Percentiles rank a stretch among this genome's conserved stretches.
phyloP scores from a whole-genome alignment of 2,329 filamentous ascomycete genomes.

The Neofusicoccum kwambonambiense region DNA sequence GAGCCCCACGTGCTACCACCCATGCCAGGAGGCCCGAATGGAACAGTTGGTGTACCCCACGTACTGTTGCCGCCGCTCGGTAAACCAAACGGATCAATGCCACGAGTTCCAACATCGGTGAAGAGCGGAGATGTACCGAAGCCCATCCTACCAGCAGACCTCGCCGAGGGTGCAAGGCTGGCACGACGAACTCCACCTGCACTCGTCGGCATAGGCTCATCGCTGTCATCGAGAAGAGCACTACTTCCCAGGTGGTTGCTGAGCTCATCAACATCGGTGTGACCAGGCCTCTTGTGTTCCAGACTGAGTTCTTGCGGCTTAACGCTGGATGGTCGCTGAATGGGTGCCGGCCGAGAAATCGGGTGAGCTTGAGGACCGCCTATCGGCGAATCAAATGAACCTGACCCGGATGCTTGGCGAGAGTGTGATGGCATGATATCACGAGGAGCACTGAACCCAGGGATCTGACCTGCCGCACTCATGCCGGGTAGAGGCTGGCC shows the following conservation, averaged over 20 bases:
- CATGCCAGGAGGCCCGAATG: constrained; percentile 41
- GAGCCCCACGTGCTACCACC: constrained; percentile 40
- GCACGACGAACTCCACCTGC: constrained; percentile 38
- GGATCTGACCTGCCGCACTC: constrained; percentile 34
- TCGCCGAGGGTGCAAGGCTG: constrained; percentile 35
- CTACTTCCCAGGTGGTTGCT: constrained; percentile 85
- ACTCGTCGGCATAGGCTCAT: constrained; percentile 56
- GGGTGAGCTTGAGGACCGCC: constrained; percentile 61
- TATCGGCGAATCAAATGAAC: constrained; percentile 55
- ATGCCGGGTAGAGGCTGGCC: constrained; percentile 43
- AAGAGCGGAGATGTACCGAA: constrained; percentile 34
- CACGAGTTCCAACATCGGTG: constrained; percentile 31
- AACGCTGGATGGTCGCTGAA: constrained; percentile 79
- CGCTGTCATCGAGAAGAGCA: constrained; percentile 68
- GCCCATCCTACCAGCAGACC: constrained; percentile 29
- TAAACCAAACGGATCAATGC: constrained; percentile 34
- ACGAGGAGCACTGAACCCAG: constrained; percentile 34
- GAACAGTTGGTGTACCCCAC: constrained; percentile 40
- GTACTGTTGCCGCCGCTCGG: constrained; percentile 33
- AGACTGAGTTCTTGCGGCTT: constrained; percentile 51
- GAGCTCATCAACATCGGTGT: constrained; percentile 66
- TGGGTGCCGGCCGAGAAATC: constrained; percentile 79
- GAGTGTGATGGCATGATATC: constrained; percentile 60
- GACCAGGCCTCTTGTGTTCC: constrained; percentile 38
- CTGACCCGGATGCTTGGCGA: constrained; percentile 67